These are phyloP conservation scores for Eucommia ulmoides DNA, from an alignment of 257 asterid species.

Conservation along the genomic window DNA sequence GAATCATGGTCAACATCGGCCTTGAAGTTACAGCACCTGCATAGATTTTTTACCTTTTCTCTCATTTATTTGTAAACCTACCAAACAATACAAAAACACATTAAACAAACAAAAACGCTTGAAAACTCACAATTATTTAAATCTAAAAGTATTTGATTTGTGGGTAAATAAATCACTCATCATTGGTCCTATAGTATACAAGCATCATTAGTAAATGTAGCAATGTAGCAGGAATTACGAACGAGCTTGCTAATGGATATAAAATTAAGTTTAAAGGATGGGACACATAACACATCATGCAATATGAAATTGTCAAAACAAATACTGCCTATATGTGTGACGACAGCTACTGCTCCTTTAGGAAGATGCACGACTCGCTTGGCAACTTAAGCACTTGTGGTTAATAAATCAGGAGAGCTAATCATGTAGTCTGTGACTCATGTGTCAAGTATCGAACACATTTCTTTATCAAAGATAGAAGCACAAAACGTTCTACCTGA, in stretches of 20 bases:
- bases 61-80: too few species aligned
- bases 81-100: too few species aligned
- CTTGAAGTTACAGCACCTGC: too few species aligned
- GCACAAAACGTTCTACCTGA: background rate
- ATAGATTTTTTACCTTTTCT: too few species aligned
- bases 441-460: background rate
- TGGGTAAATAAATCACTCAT: too few species aligned
- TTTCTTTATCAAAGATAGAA: background rate
- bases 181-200: conserved; percentile 6
- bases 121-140: too few species aligned
- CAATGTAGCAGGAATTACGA: background rate
- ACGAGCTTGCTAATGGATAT: conserved; percentile 6
- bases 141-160: too few species aligned
- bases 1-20: too few species aligned
- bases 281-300: background rate
- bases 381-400: background rate
- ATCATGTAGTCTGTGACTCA: background rate
- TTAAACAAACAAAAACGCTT: too few species aligned
- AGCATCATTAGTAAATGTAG: background rate
- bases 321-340: background rate
- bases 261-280: background rate
- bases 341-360: background rate
- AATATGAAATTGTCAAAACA: background rate
- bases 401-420: background rate
- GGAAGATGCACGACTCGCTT: background rate